Percentiles rank a stretch among this genome's conserved stretches.
phyloP scores from a whole-genome alignment of 192 early-diverging fungal species.

The Physocladia obscura region DNA sequence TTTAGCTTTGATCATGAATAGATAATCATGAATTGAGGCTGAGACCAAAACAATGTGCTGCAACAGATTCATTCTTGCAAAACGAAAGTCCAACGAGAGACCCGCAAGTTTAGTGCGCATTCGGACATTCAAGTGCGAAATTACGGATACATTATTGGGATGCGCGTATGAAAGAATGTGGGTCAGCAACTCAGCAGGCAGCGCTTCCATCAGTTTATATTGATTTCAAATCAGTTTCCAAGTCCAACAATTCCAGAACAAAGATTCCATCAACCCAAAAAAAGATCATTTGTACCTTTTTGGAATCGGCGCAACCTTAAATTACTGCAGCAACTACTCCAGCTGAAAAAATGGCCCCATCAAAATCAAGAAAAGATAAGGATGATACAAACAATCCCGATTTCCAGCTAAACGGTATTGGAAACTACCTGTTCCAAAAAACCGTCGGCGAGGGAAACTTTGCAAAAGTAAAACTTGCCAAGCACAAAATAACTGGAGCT shows the following conservation, averaged over 20 bases:
- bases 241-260: too few relatives aligned
- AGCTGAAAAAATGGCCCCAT: slow-evolving; percentile 33
- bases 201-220: background rate
- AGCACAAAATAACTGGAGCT: slow-evolving; percentile 64
- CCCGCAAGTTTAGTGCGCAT: background rate
- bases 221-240: slow-evolving; percentile 1
- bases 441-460: slow-evolving; percentile 98
- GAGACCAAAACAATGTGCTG: background rate
- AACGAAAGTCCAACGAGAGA: slow-evolving; percentile 8
- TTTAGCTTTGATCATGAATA: slow-evolving; percentile 11
- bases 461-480: slow-evolving; percentile 94
- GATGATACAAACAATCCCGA: slow-evolving; percentile 61
- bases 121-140: background rate
- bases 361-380: slow-evolving; percentile 45
- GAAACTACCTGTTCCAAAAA: slow-evolving; percentile 90
- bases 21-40: background rate
- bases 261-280: too few relatives aligned
- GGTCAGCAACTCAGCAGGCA: background rate
- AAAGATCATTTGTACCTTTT: too few relatives aligned
- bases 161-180: slow-evolving; percentile 4
- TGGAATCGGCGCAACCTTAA: too few relatives aligned
- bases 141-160: background rate
- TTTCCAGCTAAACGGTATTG: slow-evolving; percentile 45
- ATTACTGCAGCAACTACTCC: too few relatives aligned
- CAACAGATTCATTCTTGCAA: background rate